Percentiles rank a stretch among this genome's conserved stretches.
Conservation (phyloP, 805 yeast genomes). For the Yamadazyma nakazawae region DNA sequence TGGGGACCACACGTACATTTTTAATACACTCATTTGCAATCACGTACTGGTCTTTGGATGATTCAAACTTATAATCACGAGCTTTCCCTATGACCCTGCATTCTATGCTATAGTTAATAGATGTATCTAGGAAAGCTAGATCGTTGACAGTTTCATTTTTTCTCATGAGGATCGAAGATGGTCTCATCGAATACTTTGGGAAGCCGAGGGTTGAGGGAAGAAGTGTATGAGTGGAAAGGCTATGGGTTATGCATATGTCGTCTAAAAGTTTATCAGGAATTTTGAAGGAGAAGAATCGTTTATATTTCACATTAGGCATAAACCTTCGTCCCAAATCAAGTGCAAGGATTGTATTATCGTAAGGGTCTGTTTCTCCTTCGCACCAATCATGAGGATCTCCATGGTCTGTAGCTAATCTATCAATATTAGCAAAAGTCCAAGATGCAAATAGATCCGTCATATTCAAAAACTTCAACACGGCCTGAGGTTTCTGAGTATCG, state of each 20-base stretch:
- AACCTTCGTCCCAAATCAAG: constrained; percentile 36
- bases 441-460: constrained; percentile 44
- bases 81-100: constrained; percentile 42
- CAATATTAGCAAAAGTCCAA: constrained; percentile 44
- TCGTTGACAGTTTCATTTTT: constrained; percentile 26
- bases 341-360: constrained; percentile 33
- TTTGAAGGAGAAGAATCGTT: constrained; percentile 40
- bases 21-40: constrained; percentile 30
- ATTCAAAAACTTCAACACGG: constrained; percentile 37
- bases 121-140: constrained; percentile 34
- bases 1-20: constrained; percentile 37
- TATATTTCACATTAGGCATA: constrained; percentile 37
- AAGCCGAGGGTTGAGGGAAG: constrained; percentile 38
- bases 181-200: constrained; percentile 22
- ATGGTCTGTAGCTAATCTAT: constrained; percentile 35
- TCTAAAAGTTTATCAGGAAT: constrained; percentile 41
- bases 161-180: constrained; percentile 23
- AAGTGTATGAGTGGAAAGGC: constrained; percentile 31
- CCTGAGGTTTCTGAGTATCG: constrained; percentile 23
- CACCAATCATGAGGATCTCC: constrained; percentile 47
- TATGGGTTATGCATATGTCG: constrained; percentile 37
- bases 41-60: constrained; percentile 31
- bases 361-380: constrained; percentile 42
- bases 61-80: constrained; percentile 25
- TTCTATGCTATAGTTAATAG: constrained; percentile 33